Evolutionary conservation across 805 yeast species (phyloP), one percentile per base, ranked within the genome.

Genomic region (Ogataea methylovora): DNA sequence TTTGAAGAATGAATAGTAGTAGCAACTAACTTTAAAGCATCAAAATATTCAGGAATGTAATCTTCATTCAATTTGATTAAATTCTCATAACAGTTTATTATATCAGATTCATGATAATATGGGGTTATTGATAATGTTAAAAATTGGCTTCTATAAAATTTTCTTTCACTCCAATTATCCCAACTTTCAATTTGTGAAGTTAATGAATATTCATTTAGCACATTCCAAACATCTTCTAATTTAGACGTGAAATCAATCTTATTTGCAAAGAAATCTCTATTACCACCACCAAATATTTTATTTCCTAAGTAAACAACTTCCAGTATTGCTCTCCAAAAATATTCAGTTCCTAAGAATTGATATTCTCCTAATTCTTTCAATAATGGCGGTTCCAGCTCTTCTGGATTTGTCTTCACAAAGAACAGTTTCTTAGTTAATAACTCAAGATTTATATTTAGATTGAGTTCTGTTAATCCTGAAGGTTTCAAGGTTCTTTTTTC

Each of bases 401-500:
- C 41, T 7, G 45, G 41, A 16, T 46, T 45, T n/a, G 53, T 38
- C 1, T 59, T 46, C 24, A 54, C 49, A 49, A 81, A 80, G 3
- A 60, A 58, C 25, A 79, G 60, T 35, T 63, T 71, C 1, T 61
- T 45, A 3, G 66, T 50, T 15, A 86, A 58, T 33, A 83, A 56
- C 0, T 58, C 52, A 2, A 81, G 65, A 41, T 81, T 76, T 5
- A 84, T 52, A 36, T 73, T 73, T 3, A 82, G 61, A 41, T 72
- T 76, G 37, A 82, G 55, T 2, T 68, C 59, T 12, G 73, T 62
- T 2, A 54, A 50, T 18, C 69, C 70, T n/a, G 58, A 52, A 4
- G 73, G 53, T 39, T 68, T 63, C 25, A 86, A 77, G 0, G 81
- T 73, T 46, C 73, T 78, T 3, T 64, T 56, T 9, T 69, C 72